Evolutionary conservation across 495 filamentous ascomycete genomes (phyloP).

Genomic region (Hypoxylon lienhwacheense): DNA sequence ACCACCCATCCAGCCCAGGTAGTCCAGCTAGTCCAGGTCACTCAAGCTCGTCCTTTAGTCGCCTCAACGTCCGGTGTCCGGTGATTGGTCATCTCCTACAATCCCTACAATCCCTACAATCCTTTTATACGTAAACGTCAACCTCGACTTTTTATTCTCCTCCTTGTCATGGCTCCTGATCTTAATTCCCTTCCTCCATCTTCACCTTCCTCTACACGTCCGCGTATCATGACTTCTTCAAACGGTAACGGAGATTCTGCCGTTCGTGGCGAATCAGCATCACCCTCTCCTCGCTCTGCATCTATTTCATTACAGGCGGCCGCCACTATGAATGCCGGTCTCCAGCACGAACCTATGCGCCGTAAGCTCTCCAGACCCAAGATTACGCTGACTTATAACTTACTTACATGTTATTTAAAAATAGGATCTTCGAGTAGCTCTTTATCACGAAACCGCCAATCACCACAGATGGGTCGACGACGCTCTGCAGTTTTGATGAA

Average conservation of each 20-base stretch:
- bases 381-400: neutral
- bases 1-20: too few relatives aligned
- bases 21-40: conserved; percentile 9
- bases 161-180: conserved; percentile 63
- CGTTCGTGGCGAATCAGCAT: conserved; percentile 48
- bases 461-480: conserved; percentile 61
- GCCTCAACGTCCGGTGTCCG: conserved; percentile 6
- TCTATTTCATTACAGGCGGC: conserved; percentile 67
- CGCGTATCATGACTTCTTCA: conserved; percentile 38
- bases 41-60: conserved; percentile 8
- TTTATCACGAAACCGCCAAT: conserved; percentile 53
- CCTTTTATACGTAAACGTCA: conserved; percentile 12
- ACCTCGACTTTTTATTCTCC: neutral
- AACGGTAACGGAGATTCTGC: conserved; percentile 39
- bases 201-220: conserved; percentile 39
- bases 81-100: neutral
- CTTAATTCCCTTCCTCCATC: conserved; percentile 75
- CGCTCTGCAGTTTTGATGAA: conserved; percentile 73
- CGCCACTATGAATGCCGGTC: conserved; percentile 68
- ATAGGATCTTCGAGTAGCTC: conserved; percentile 61
- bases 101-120: neutral
- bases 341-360: conserved; percentile 62
- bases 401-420: conserved; percentile 18
- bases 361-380: conserved; percentile 41
- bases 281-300: conserved; percentile 60